Percentiles rank a stretch among this genome's conserved stretches.
phyloP scores from a whole-genome alignment of 768 basidiomycete species.

The Lactarius indigo region DNA sequence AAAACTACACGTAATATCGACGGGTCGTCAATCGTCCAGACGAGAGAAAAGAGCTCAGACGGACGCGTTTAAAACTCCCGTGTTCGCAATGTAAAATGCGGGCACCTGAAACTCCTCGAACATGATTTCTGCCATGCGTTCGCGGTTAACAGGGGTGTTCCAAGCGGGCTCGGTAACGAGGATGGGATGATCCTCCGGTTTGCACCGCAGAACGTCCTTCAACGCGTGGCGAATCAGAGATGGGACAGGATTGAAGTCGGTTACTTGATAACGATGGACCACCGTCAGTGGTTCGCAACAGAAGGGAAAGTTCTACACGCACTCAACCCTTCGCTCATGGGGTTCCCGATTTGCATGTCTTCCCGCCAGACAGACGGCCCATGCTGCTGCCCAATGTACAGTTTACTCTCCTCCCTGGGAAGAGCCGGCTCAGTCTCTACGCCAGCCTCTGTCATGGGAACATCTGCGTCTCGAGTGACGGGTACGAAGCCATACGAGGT shows the following conservation, averaged over 20 bases:
- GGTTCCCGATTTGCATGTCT: constrained; percentile 84
- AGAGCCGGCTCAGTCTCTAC: constrained; percentile 34
- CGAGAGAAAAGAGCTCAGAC: background rate
- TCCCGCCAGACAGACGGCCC: constrained; percentile 88
- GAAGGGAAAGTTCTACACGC: constrained; percentile 31
- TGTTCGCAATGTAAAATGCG: constrained; percentile 95
- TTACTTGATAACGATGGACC: constrained; percentile 41
- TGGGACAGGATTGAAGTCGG: constrained; percentile 72
- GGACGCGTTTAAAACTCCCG: constrained; percentile 89
- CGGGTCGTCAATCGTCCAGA: background rate
- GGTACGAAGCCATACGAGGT: constrained; percentile 79
- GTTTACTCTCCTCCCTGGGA: constrained; percentile 49
- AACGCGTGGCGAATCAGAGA: constrained; percentile 73
- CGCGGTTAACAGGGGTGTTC: constrained; percentile 91
- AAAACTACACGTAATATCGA: constrained; percentile 52
- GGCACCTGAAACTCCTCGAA: constrained; percentile 95
- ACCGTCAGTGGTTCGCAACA: background rate
- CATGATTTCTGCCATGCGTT: constrained; percentile 95
- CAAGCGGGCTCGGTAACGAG: constrained; percentile 94
- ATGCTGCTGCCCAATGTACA: constrained; percentile 81
- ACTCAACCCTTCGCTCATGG: constrained; percentile 84
- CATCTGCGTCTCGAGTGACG: constrained; percentile 44
- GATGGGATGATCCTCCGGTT: constrained; percentile 82
- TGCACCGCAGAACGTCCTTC: constrained; percentile 69
- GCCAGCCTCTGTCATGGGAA: constrained; percentile 52